Conservation (phyloP, 371 early-diverging fungal species). For the Actinomortierella wolfii region DNA sequence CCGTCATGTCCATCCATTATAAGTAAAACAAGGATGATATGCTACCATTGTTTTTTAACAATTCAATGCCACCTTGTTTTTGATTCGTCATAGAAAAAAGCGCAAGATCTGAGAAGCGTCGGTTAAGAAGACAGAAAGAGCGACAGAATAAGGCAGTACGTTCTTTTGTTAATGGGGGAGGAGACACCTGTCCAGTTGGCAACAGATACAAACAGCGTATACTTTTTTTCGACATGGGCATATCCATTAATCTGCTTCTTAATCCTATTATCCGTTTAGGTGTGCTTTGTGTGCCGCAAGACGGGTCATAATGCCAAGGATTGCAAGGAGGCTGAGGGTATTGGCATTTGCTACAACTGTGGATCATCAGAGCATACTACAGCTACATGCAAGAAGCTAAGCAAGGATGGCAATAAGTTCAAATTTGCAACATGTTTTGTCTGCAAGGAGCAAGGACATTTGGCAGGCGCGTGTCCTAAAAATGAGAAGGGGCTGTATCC, state of each 20-base stretch:
- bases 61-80: too few species aligned
- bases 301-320: conserved; percentile 82
- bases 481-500: conserved; percentile 91
- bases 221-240: neutral
- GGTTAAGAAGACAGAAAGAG: conserved; percentile 41
- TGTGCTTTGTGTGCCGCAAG: conserved; percentile 86
- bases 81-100: conserved; percentile 8
- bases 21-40: too few species aligned
- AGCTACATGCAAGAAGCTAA: conserved; percentile 70
- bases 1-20: too few species aligned
- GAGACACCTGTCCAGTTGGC: neutral
- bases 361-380: conserved; percentile 84
- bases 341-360: conserved; percentile 86
- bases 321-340: conserved; percentile 69
- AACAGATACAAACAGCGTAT: neutral
- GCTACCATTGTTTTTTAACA: too few species aligned
- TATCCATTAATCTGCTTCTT: neutral
- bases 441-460: conserved; percentile 85
- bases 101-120: conserved; percentile 29
- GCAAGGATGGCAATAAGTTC: conserved; percentile 61
- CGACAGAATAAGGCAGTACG: conserved; percentile 31
- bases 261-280: conserved; percentile 37
- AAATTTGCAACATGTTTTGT: conserved; percentile 85
- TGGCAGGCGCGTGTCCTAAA: conserved; percentile 80
- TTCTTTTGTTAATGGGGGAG: neutral